Percentiles rank a stretch among this genome's conserved stretches.
Evolutionary conservation across 495 filamentous ascomycete genomes (phyloP).

Genomic region (Aspergillus carlsbadensis): DNA sequence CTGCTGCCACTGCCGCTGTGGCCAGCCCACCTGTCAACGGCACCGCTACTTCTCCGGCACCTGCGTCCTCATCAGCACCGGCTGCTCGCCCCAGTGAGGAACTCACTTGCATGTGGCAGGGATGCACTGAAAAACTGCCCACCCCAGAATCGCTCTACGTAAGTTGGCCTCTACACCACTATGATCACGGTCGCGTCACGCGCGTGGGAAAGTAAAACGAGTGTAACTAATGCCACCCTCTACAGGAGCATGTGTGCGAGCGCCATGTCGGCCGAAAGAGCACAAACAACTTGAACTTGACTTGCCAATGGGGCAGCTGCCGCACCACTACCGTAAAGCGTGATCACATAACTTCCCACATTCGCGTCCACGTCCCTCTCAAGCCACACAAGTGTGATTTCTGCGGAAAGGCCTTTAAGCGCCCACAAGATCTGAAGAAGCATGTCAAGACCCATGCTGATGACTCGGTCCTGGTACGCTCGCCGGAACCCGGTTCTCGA

Average conservation of each 20-base stretch:
- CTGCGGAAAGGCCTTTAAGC: constrained; percentile 98
- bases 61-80: constrained; percentile 6
- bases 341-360: constrained; percentile 99
- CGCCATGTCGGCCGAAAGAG: constrained; percentile 97
- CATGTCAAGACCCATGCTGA: constrained; percentile 99
- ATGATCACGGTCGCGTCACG: constrained; percentile 8
- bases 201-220: not conserved
- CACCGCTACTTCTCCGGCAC: constrained; percentile 9
- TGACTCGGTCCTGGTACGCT: constrained; percentile 84
- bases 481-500: constrained; percentile 61
- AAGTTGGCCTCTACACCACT: constrained; percentile 40
- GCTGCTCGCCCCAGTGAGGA: constrained; percentile 47
- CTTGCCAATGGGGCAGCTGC: constrained; percentile 96
- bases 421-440: constrained; percentile 98
- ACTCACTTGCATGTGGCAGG: constrained; percentile 81
- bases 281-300: constrained; percentile 97
- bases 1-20: constrained; percentile 44
- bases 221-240: constrained; percentile 13
- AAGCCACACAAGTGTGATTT: constrained; percentile 99
- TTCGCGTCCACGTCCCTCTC: constrained; percentile 94
- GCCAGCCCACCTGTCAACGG: constrained; percentile 39
- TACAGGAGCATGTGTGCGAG: constrained; percentile 96
- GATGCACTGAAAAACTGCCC: constrained; percentile 77
- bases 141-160: constrained; percentile 88
- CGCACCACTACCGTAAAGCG: constrained; percentile 97